A percentile compares a stretch with the other conserved stretches of the same genome.
Evolutionary conservation across 257 asterid species (phyloP).

Genomic region (Handroanthus guayacan): DNA sequence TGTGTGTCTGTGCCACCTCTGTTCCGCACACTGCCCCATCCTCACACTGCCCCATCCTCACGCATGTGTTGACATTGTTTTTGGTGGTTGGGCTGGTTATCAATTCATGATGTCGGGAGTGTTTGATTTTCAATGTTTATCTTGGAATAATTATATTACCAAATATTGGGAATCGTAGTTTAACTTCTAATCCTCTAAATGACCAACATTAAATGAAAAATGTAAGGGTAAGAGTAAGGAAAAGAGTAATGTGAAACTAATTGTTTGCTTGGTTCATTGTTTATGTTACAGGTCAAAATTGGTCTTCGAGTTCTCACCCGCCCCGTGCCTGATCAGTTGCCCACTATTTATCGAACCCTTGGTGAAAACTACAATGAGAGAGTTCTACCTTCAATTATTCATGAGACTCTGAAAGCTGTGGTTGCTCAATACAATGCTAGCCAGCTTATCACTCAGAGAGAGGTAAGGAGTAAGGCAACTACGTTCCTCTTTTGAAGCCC

Average conservation of each 20-base stretch:
- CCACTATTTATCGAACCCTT: slow-evolving; percentile 82
- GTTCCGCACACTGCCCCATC: background rate
- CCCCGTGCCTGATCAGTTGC: slow-evolving; percentile 82
- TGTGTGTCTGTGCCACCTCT: background rate
- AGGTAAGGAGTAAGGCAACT: slow-evolving; percentile 50
- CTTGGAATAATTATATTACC: slow-evolving; percentile 3
- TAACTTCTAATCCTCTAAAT: background rate
- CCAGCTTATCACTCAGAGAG: slow-evolving; percentile 97
- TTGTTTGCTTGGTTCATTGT: slow-evolving; percentile 22
- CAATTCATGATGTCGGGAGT: background rate
- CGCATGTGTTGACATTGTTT: background rate
- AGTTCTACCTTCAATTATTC: slow-evolving; percentile 88
- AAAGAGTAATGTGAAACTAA: slow-evolving; percentile 4
- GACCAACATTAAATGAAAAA: background rate
- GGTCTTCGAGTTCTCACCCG: slow-evolving; percentile 95
- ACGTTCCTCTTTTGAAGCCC: background rate
- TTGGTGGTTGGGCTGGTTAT: slow-evolving; percentile 9
- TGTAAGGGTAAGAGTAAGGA: background rate
- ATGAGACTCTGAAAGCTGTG: slow-evolving; percentile 89
- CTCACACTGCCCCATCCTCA: no score
- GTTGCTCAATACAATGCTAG: slow-evolving; percentile 96
- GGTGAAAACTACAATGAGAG: slow-evolving; percentile 91
- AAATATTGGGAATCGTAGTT: background rate
- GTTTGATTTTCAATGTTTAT: slow-evolving; percentile 5
- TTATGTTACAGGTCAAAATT: slow-evolving; percentile 70